Base-by-base conservation (phyloP, 768 basidiomycete genomes). In the Epithele typhae region DNA sequence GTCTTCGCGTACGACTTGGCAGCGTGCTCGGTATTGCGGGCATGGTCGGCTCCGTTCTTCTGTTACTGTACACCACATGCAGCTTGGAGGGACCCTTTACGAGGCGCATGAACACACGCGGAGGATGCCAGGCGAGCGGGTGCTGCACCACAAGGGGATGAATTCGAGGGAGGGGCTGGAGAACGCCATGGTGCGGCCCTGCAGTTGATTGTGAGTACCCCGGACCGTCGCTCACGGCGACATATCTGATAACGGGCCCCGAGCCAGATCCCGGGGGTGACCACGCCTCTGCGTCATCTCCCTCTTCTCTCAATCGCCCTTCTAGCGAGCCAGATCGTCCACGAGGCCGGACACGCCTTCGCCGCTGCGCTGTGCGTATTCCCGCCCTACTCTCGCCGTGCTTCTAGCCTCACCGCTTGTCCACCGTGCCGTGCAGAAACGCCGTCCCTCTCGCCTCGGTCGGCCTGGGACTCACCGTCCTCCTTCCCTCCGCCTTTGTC, bases 261-360 rank as follows among this genome's bases (percentile, higher is more conserved):
- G n/a, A n/a, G n/a, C n/a, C n/a, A 92, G 89, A 81, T 94, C 30
- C 91, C 92, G 18, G 91, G 91, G 1, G 51, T 91, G 6, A 94
- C 88, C 2, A 78, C 87, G 1, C 91, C 91, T 1, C 57, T 89
- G n/a, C 64, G 67, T 21, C 82, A 93, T 58, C 59, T 88, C 1
- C 85, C 85, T 4, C 53, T 82, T 14, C 77, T 92, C 39, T 54
- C 92, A 6, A 25, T 77, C 5, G 75, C 83, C 0, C 71, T 92
- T 14, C 70, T 82, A 37, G 19, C 78, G 8, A 75, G 76, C 44
- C 90, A 92, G 62, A 55, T 82, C n/a, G 60, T 87, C 17, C 91
- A 93, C 54, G 91, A 94, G 66, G 63, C 77, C 0, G 91, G 91
- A 5, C 91, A 94, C 63, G 86, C 83, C 11, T 58, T 92, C 36